Evolutionary conservation across 768 basidiomycete species (phyloP), one percentile per base, ranked within the genome.

Genomic region (Pulveroboletus frians): DNA sequence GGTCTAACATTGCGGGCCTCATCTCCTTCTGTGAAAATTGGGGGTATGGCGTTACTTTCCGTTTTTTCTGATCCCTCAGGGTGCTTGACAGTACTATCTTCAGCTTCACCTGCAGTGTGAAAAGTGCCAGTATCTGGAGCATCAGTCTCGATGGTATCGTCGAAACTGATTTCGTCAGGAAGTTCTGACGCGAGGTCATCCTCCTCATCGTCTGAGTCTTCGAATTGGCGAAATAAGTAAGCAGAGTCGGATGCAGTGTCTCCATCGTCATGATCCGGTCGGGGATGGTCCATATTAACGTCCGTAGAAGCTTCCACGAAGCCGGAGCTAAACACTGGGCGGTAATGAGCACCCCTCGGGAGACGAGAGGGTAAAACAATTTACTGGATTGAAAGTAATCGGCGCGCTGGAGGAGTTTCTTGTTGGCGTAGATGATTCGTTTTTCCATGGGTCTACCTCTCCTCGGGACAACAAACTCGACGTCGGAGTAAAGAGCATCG

Each of bases 401-500:
- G 5, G 84, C 79, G 49, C 91, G 70, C 54, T 75, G 71, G 7
- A 93, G 72, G 37, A 93, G 59, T 58, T 75, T 80, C 55, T 77
- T 80, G 38, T 81, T 79, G 1, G 89, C 90, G 62, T 79, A 86
- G 54, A 93, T 86, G 14, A 61, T 60, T 14, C 73, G 66, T 23
- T 59, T 55, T 36, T 68, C 72, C 20, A 67, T 65, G 14, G 69
- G 68, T 23, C 71, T 64, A 20, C 65, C 64, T 30, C 73, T 61
- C 29, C 69, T 68, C 0, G 86, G 85, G 27, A 92, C 69, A 17
- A 91, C 70, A 55, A 93, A 92, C 62, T 85, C 83, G 15, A 92
- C 80, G 58, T 93, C 90, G 6, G 90, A 90, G 57, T 92, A 92
- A 11, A 77, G 62, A n/a, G 85, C 85, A 58, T 92, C 86, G 57